Evolutionary conservation across 2,329 filamentous ascomycete species (phyloP).

Genomic region (Penicillium rolfsii): DNA sequence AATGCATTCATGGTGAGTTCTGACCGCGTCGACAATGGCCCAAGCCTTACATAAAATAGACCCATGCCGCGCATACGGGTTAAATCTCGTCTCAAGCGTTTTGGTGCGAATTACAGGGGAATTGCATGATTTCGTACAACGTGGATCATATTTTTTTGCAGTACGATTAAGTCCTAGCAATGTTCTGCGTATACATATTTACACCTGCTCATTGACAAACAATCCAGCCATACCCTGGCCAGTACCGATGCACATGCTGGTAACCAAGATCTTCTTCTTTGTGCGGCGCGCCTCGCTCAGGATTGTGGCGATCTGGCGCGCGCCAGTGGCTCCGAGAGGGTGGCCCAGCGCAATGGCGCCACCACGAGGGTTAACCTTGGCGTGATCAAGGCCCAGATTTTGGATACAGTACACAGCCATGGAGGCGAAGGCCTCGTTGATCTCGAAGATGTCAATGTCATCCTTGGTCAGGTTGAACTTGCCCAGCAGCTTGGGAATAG

Average conservation of each 20-base stretch:
- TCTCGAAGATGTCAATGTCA: constrained; percentile 86
- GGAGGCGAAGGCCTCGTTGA: constrained; percentile 97
- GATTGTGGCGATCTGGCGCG: constrained; percentile 87
- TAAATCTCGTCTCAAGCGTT: neutral
- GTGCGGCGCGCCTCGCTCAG: constrained; percentile 80
- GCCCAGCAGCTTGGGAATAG: constrained; percentile 77
- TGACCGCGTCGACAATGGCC: neutral
- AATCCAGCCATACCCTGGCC: constrained; percentile 69
- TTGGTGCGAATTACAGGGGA: neutral
- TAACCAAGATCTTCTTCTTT: constrained; percentile 88
- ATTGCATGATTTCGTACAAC: neutral
- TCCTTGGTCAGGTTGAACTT: constrained; percentile 77
- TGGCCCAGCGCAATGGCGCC: constrained; percentile 93
- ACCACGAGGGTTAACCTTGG: constrained; percentile 87
- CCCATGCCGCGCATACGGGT: constrained; percentile 1
- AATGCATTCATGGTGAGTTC: neutral
- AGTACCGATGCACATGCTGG: constrained; percentile 82
- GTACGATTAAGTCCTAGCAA: too few species aligned
- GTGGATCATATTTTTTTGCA: neutral
- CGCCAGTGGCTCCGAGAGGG: constrained; percentile 86
- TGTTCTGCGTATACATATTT: constrained; percentile 16
- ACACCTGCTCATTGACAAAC: constrained; percentile 66
- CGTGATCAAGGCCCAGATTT: constrained; percentile 64
- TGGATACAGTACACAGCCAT: constrained; percentile 95
- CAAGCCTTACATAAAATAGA: constrained; percentile 1